Base-by-base conservation (phyloP, 2,329 filamentous ascomycete genomes). In the Cladosporium sp. region DNA sequence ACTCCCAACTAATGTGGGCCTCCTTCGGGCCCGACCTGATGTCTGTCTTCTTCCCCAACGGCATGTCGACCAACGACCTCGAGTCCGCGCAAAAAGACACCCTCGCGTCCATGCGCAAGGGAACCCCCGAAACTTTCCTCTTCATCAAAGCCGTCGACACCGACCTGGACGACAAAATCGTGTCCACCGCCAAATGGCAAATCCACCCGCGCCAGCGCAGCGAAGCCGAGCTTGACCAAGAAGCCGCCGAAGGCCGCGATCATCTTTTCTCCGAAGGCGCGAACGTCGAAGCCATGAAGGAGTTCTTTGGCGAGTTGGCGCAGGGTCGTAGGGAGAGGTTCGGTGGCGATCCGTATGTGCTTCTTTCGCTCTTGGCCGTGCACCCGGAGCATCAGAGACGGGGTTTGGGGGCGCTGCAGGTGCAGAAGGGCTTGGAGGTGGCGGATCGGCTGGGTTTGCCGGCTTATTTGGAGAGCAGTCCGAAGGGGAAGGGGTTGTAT, bases 391-490 rank as follows among this genome's bases (percentile, higher is more conserved):
- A 73, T 25, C 69, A 69, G 15, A 54, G 69, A 2, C 63, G 64
- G 29, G 72, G 72, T 0, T 67, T 71, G 3, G 72, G 64, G 0
- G 61, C 45, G 2, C 52, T 70, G 53, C 53, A 69, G 20, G 30
- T 75, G 52, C 54, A 69, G 15, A 69, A 66, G 65, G 72, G 71
- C 0, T 29, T 69, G 11, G 53, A 64, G 25, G 62, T 67, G 47
- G 72, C 70, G 27, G 71, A 75, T 55, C 52, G 61, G 39, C 55
- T 68, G 41, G 65, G 66, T 0, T 32, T 73, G 41, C 57, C 60
- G 12, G 59, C 58, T 2, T 75, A 72, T 59, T 43, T 75, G 29
- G 70, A 73, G 54, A 62, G 66, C 6, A 69, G 63, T n/a, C 56
- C 61, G 19, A 56, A 59, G 41, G 72, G 67, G 0, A 60, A 62